A percentile compares a stretch with the other conserved stretches of the same genome.
These are phyloP conservation scores for Lipomyces yamanashiensis DNA, from an alignment of 805 yeast genomes.

Conservation along the genomic window DNA sequence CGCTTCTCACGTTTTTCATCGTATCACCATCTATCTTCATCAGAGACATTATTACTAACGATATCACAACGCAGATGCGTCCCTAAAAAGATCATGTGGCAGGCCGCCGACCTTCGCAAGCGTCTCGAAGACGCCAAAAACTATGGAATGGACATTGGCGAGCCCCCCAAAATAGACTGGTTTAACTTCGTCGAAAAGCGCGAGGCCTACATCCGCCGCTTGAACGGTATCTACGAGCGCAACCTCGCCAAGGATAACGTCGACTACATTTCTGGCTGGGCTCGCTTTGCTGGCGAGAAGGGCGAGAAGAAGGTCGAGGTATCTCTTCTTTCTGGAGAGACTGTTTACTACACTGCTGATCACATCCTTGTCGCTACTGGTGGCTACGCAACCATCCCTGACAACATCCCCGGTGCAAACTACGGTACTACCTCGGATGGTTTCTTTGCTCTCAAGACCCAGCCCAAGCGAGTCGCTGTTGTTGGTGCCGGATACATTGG, in stretches of 20 bases:
- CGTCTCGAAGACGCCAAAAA: slow-evolving; percentile 74
- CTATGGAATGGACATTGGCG: slow-evolving; percentile 74
- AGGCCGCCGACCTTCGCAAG: slow-evolving; percentile 87
- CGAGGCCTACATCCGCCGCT: slow-evolving; percentile 84
- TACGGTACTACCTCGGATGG: slow-evolving; percentile 88
- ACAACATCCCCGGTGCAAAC: slow-evolving; percentile 75
- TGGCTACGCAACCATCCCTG: slow-evolving; percentile 78
- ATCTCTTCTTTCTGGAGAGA: slow-evolving; percentile 62
- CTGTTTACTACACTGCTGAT: slow-evolving; percentile 72
- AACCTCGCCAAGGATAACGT: slow-evolving; percentile 89
- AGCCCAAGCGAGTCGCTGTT: slow-evolving; percentile 90
- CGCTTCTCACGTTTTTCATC: too few relatives aligned
- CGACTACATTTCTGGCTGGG: slow-evolving; percentile 84
- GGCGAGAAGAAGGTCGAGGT: slow-evolving; percentile 65
- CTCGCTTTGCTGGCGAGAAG: slow-evolving; percentile 70
- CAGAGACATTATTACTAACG: background rate
- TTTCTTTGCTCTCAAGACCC: slow-evolving; percentile 76
- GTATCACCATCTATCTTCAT: too few relatives aligned
- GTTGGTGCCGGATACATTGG: slow-evolving; percentile 99
- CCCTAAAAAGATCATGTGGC: slow-evolving; percentile 99
- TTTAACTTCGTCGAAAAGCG: slow-evolving; percentile 77
- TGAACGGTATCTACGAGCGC: slow-evolving; percentile 91
- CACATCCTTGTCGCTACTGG: slow-evolving; percentile 91
- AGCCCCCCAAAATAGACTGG: slow-evolving; percentile 79
- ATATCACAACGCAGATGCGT: slow-evolving; percentile 59